phyloP scores from a whole-genome alignment of 352 stramenopile genomes.

The Phytophthora syringae region DNA sequence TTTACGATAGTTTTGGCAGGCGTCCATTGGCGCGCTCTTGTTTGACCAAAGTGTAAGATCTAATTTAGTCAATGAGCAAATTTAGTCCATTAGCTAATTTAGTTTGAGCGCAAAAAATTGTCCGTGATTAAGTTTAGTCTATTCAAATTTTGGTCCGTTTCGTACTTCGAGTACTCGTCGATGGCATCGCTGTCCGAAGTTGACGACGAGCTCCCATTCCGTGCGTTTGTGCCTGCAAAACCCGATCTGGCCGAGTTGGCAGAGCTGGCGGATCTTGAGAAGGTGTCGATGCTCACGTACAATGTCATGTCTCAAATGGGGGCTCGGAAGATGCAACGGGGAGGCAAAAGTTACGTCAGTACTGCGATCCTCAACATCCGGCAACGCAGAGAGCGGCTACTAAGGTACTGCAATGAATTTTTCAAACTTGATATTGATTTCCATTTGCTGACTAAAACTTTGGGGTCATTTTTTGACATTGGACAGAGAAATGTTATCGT shows the following conservation, averaged over 20 bases:
- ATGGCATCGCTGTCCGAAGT: not conserved
- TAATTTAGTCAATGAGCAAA: too few species aligned
- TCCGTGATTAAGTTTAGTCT: too few species aligned
- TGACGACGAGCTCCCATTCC: constrained; percentile 18
- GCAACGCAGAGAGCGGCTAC: constrained; percentile 57
- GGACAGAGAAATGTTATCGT: constrained; percentile 71
- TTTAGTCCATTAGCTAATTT: too few species aligned
- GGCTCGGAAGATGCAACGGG: constrained; percentile 51
- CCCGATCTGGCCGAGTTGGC: constrained; percentile 49
- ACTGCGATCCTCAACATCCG: constrained; percentile 59
- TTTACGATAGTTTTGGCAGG: too few species aligned
- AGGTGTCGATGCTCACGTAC: constrained; percentile 77
- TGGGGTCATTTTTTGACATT: not conserved
- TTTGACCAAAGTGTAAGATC: too few species aligned
- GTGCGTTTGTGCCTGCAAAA: constrained; percentile 57
- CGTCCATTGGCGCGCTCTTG: too few species aligned
- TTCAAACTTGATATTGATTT: not conserved
- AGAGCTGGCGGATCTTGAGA: constrained; percentile 56
- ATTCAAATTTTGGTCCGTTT: too few species aligned
- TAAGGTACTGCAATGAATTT: constrained; percentile 54
- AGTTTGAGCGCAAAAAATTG: too few species aligned
- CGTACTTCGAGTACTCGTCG: too few species aligned
- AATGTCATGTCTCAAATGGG: constrained; percentile 88
- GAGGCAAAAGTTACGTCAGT: constrained; percentile 59
- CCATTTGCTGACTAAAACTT: not conserved